phyloP scores from a whole-genome alignment of 805 yeast genomes.

The Monosporozyma yasuniensis region DNA sequence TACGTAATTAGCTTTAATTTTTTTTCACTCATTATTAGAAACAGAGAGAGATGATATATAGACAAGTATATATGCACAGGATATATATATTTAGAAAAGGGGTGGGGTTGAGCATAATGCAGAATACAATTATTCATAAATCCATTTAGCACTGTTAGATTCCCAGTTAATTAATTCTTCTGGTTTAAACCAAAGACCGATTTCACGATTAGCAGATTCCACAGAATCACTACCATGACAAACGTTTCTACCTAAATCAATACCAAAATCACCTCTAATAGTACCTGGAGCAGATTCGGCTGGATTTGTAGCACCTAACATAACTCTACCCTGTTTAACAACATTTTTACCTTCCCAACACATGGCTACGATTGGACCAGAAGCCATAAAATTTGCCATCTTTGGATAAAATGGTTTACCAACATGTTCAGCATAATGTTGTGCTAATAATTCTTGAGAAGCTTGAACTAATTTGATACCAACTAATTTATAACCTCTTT shows the following conservation, averaged over 20 bases:
- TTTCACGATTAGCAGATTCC: slow-evolving; percentile 94
- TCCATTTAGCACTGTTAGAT: slow-evolving; percentile 76
- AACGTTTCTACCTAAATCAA: slow-evolving; percentile 99
- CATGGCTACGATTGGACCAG: slow-evolving; percentile 98
- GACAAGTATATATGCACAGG: neutral
- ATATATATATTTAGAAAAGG: neutral
- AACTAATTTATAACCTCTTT: slow-evolving; percentile 95
- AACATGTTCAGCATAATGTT: slow-evolving; percentile 93
- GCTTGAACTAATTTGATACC: slow-evolving; percentile 89
- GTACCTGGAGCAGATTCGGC: slow-evolving; percentile 96
- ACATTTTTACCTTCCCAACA: slow-evolving; percentile 99
- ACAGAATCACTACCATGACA: slow-evolving; percentile 99
- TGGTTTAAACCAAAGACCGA: slow-evolving; percentile 93
- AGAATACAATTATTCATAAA: slow-evolving; percentile 65
- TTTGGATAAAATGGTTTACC: slow-evolving; percentile 98
- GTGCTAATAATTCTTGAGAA: slow-evolving; percentile 75
- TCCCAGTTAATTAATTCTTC: slow-evolving; percentile 93
- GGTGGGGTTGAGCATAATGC: too few relatives aligned
- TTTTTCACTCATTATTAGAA: neutral
- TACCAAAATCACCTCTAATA: slow-evolving; percentile 98
- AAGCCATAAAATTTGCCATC: slow-evolving; percentile 88
- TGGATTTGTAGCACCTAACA: slow-evolving; percentile 99
- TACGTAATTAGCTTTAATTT: too few relatives aligned
- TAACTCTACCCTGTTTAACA: slow-evolving; percentile 95
- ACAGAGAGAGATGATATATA: neutral